Percentiles rank a stretch among this genome's conserved stretches.
Evolutionary conservation across 441 rosid species (phyloP).

Genomic region (Euphorbia celastroides): DNA sequence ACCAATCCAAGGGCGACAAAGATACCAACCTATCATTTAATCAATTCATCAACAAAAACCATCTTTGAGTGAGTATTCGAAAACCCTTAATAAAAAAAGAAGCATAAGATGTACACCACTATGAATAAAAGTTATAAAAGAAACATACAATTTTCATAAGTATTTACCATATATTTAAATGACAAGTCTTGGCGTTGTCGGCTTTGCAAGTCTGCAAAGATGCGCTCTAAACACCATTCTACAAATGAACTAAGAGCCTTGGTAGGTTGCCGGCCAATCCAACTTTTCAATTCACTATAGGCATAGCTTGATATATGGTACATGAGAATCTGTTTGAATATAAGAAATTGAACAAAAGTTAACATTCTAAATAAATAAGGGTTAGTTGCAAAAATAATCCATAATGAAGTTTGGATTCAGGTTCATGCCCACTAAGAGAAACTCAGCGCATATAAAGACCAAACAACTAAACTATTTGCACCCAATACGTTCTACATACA

Average conservation of each 20-base stretch:
- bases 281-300: slow-evolving; percentile 63
- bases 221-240: slow-evolving; percentile 66
- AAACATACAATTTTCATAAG: background rate
- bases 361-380: too few relatives aligned
- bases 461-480: too few relatives aligned
- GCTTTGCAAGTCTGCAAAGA: slow-evolving; percentile 56
- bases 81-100: background rate
- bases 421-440: too few relatives aligned
- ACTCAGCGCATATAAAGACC: too few relatives aligned
- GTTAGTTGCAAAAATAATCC: too few relatives aligned
- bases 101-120: background rate
- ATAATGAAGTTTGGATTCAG: too few relatives aligned
- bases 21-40: slow-evolving; percentile 68
- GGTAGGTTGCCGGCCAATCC: slow-evolving; percentile 64
- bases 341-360: background rate
- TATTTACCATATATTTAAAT: slow-evolving; percentile 75
- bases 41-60: slow-evolving; percentile 8
- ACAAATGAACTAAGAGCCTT: slow-evolving; percentile 72
- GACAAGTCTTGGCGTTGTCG: slow-evolving; percentile 60
- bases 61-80: background rate
- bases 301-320: slow-evolving; percentile 61
- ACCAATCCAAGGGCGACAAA: slow-evolving; percentile 82
- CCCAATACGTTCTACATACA: too few relatives aligned
- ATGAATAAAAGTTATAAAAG: background rate
- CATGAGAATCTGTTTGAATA: slow-evolving; percentile 52